A percentile compares a stretch with the other conserved stretches of the same genome.
Evolutionary conservation across 495 filamentous ascomycete species (phyloP).

Genomic region (Penicillium desertorum): DNA sequence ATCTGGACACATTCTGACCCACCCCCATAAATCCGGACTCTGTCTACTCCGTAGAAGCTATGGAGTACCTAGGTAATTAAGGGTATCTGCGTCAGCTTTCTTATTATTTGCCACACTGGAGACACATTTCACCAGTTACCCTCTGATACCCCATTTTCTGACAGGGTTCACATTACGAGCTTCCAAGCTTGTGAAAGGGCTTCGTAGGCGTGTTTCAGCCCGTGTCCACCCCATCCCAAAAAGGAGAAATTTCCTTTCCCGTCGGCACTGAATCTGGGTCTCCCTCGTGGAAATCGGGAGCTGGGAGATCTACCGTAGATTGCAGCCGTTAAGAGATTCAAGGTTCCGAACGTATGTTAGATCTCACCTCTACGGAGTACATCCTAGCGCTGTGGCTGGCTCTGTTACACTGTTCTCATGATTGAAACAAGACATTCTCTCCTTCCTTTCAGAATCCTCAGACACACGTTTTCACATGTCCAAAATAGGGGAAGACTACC

Average conservation of each 20-base stretch:
- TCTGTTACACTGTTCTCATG: background rate
- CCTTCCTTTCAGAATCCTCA: background rate
- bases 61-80: slow-evolving; percentile 5
- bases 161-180: background rate
- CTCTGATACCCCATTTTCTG: background rate
- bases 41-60: no score
- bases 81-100: slow-evolving; percentile 8
- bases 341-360: slow-evolving; percentile 1
- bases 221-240: slow-evolving; percentile 3
- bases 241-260: slow-evolving; percentile 1
- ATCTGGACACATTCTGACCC: slow-evolving; percentile 9
- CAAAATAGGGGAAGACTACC: background rate
- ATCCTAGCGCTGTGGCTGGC: background rate
- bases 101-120: slow-evolving; percentile 12
- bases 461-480: background rate
- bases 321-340: slow-evolving; percentile 11
- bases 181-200: background rate
- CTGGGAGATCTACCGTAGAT: slow-evolving; percentile 7
- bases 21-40: slow-evolving; percentile 8
- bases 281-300: slow-evolving; percentile 15
- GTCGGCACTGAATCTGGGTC: slow-evolving; percentile 2
- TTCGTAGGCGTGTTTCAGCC: slow-evolving; percentile 12
- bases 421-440: background rate
- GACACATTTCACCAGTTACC: background rate
- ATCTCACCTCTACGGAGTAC: background rate